These are phyloP conservation scores for Amanita rubescens DNA, from an alignment of 768 basidiomycete genomes.

Conservation along the genomic window DNA sequence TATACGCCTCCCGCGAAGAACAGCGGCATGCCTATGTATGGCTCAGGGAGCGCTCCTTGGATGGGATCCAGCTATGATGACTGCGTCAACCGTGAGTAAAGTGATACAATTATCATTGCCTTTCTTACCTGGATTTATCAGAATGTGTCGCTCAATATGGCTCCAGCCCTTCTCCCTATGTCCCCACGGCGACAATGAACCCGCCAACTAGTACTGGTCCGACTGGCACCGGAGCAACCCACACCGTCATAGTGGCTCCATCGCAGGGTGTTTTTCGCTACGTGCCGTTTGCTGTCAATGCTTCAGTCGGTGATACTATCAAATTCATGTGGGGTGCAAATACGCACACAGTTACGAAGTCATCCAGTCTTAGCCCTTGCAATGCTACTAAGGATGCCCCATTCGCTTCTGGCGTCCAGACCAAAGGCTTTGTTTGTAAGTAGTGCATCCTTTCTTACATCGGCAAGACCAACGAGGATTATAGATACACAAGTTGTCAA, in stretches of 20 bases:
- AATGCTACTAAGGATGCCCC: slow-evolving; percentile 55
- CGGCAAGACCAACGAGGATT: slow-evolving; percentile 11
- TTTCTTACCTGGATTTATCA: slow-evolving; percentile 15
- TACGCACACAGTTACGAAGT: slow-evolving; percentile 80
- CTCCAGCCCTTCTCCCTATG: slow-evolving; percentile 24
- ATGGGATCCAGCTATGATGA: slow-evolving; percentile 49
- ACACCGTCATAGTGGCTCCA: slow-evolving; percentile 75
- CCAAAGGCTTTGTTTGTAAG: slow-evolving; percentile 57
- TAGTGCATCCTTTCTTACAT: slow-evolving; percentile 11
- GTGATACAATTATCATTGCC: background rate
- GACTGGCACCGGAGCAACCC: slow-evolving; percentile 47
- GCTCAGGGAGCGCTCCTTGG: slow-evolving; percentile 58
- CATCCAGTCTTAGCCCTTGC: slow-evolving; percentile 58
- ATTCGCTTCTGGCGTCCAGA: slow-evolving; percentile 62
- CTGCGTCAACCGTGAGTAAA: slow-evolving; percentile 61
- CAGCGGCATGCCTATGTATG: slow-evolving; percentile 41
- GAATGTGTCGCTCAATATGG: slow-evolving; percentile 66
- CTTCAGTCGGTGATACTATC: slow-evolving; percentile 71
- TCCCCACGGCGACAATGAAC: slow-evolving; percentile 26
- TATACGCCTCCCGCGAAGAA: too few species aligned
- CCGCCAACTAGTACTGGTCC: slow-evolving; percentile 19
- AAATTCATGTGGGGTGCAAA: slow-evolving; percentile 72
- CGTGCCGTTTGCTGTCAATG: slow-evolving; percentile 69
- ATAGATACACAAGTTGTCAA: slow-evolving; percentile 65
- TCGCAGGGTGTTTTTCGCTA: slow-evolving; percentile 69